Base-by-base conservation (phyloP, 2,329 filamentous ascomycete genomes). In the Arthroderma sp. region DNA sequence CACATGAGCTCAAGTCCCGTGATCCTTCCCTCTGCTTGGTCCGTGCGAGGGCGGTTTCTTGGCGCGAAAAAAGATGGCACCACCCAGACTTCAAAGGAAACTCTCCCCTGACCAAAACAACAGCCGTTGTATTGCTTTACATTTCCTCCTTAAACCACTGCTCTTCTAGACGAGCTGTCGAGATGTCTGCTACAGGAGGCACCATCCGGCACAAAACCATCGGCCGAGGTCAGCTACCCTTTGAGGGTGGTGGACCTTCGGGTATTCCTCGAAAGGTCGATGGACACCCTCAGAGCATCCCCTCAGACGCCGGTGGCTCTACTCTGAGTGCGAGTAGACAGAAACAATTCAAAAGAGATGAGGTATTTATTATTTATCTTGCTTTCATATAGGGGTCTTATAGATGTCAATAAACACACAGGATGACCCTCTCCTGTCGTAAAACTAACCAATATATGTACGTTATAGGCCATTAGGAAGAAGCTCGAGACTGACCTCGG, bases 401-500 rank as follows among this genome's bases (percentile, higher is more conserved):
- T 22, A 22, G 15, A 22, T 22, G 15, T 22, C 15, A 22, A 22
- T 22, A 22, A 22, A 22, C 15, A 22, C 15, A 22, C 15, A 22
- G 15, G 15, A 22, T 22, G 15, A 22, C 15, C 15, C 15, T 22
- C 15, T 22, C 15, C 15, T 22, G 15, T 22, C 15, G 15, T 22
- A 22, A 22, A 22, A 22, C 15, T 22, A 33, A 44, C 41, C 30
- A 46, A 54, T 59, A 41, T 61, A 48, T 40, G 36, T 32, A 37
- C 40, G 39, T 46, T 39, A 49, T 61, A 96, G 91, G 91, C 91
- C 43, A 96, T 98, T 62, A 86, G 91, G 58, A 81, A 80, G 60
- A 96, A 95, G 72, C 83, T 98, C 73, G 91, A 98, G 72, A 89
- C 78, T 60, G 91, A 98, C 64, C 82, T 98, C 69, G 93, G 79